phyloP scores from a whole-genome alignment of 2,329 filamentous ascomycete species.

The Peltaster fructicola region DNA sequence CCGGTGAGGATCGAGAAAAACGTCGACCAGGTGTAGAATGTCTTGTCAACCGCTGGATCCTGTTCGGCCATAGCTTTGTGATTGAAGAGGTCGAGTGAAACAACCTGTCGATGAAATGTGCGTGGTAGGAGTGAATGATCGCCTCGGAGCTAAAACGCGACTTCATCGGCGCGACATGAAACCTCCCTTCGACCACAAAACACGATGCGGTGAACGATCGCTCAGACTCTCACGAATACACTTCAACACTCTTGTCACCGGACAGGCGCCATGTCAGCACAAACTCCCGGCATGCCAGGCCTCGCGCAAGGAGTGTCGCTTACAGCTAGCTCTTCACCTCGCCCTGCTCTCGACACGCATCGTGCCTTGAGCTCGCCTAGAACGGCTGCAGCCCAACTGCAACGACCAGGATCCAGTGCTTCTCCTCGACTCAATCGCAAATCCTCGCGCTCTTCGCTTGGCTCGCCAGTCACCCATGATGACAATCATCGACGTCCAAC shows the following conservation, averaged over 20 bases:
- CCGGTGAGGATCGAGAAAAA: conserved; percentile 71
- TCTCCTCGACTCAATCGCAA: conserved; percentile 9
- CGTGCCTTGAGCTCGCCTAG: too few relatives aligned
- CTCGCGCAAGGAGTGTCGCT: conserved; percentile 6
- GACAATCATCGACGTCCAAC: conserved; percentile 12
- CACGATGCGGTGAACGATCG: too few relatives aligned
- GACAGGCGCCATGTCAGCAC: too few relatives aligned
- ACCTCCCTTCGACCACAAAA: too few relatives aligned
- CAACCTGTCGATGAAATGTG: too few relatives aligned
- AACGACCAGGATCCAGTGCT: conserved; percentile 3
- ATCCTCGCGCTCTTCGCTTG: conserved; percentile 13
- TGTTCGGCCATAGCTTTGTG: conserved; percentile 1
- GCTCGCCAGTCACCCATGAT: conserved; percentile 6
- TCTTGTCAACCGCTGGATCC: conserved; percentile 10
- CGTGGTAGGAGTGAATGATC: too few relatives aligned
- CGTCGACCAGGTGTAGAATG: conserved; percentile 52
- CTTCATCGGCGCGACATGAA: too few relatives aligned
- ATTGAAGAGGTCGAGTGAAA: too few relatives aligned
- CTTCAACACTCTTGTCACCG: too few relatives aligned
- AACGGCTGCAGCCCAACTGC: background rate
- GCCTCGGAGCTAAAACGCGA: too few relatives aligned
- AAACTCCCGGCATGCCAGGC: too few relatives aligned
- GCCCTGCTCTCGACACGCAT: conserved; percentile 3
- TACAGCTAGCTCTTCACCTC: conserved; percentile 2
- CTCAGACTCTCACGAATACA: too few relatives aligned